Evolutionary conservation across 2,329 filamentous ascomycete species (phyloP), one percentile per base, ranked within the genome.

Genomic region (Pyricularia sp.): DNA sequence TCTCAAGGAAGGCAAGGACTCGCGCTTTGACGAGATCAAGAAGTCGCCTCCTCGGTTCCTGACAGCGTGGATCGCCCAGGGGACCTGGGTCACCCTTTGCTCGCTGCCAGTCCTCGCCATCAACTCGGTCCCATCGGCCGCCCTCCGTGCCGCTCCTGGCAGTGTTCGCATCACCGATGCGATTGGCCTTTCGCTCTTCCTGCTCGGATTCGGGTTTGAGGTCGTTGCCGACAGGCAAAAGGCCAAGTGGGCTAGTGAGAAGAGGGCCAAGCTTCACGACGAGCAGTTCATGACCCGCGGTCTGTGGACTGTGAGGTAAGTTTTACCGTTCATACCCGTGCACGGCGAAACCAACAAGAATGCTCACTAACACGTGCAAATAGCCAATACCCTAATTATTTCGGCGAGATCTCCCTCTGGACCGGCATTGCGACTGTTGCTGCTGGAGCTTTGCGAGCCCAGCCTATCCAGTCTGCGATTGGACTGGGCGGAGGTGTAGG

Each of bases 391-490:
- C 89, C 89, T 0, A 90, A 92, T 74, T 92, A 92, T 79, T 90
- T 92, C 75, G 90, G 89, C n/a, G 89, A 92, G 76, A 83, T 82
- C 31, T 89, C 86, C 12, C 79, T 92, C 36, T 92, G 89, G 90
- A 87, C 85, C 0, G 89, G 90, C 1, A 85, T 92, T 69, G 88
- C 89, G 0, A 84, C 86, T 5, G 78, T 82, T 0, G 83, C 86
- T 0, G 86, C 84, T 0, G 87, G 88, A 0, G 79, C 87, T 0
- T 78, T 92, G 66, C 77, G 84, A 1, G 80, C 81, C 17, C 78
- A 77, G n/a, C 82, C 85, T 0, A 85, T 85, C 1, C 86, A 87
- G 75, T 73, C 80, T 1, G 87, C 84, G 0, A 82, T 91, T 74
- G 87, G 88, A 0, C 74, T 90, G 55, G 79, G 81, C 10, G 82